Percentiles rank a stretch among this genome's conserved stretches.
Conservation (phyloP, 164 flowering plant species). For the Houttuynia cordata region DNA sequence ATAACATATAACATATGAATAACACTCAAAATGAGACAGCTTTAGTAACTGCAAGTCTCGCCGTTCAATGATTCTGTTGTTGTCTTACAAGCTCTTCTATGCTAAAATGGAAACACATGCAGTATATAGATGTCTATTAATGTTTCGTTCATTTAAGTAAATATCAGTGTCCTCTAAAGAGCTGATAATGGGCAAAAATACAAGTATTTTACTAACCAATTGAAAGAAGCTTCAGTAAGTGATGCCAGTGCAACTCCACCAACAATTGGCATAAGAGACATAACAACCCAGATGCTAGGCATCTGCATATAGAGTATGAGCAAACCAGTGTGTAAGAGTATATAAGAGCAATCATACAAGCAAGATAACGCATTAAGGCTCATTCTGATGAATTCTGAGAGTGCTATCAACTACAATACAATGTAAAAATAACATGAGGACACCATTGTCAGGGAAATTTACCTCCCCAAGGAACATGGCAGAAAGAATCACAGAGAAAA, state of each 20-base stretch:
- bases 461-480: conserved; percentile 95
- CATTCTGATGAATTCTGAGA: too few relatives aligned
- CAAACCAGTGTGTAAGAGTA: background rate
- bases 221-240: conserved; percentile 83
- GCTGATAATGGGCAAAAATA: conserved; percentile 22
- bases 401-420: too few relatives aligned
- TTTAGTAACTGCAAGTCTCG: background rate
- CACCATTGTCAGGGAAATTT: background rate
- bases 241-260: conserved; percentile 99
- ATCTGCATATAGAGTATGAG: conserved; percentile 23
- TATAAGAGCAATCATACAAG: too few relatives aligned
- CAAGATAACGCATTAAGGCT: too few relatives aligned
- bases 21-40: too few relatives aligned
- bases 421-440: background rate
- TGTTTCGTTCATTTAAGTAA: background rate
- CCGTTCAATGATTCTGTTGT: background rate
- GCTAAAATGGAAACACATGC: conserved; percentile 2
- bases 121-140: background rate
- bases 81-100: too few relatives aligned
- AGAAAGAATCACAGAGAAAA: conserved; percentile 87
- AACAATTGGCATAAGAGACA: conserved; percentile 80
- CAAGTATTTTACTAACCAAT: conserved; percentile 40
- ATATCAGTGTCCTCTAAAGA: background rate
- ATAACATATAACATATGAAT: too few relatives aligned
- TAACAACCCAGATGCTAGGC: conserved; percentile 74